These are phyloP conservation scores for Acacia concinna DNA, from an alignment of 331 rosid genomes.

Conservation along the genomic window DNA sequence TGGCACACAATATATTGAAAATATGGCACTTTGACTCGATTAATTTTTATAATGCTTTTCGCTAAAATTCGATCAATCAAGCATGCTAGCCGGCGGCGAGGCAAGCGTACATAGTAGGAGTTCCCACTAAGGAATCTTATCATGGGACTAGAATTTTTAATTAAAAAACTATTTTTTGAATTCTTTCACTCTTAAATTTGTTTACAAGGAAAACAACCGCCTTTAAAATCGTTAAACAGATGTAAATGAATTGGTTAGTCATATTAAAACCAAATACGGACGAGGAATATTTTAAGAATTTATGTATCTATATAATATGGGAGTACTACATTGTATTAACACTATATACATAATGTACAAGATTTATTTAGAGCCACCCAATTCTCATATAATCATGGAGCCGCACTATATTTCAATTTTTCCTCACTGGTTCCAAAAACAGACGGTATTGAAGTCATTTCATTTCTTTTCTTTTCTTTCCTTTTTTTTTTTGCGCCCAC, in stretches of 20 bases:
- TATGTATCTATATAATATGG: neutral
- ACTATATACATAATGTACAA: neutral
- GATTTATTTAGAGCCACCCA: neutral
- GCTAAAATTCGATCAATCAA: neutral
- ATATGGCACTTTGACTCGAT: neutral
- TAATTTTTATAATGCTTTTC: neutral
- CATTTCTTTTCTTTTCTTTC: too few relatives aligned
- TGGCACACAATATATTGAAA: too few relatives aligned
- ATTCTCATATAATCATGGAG: neutral
- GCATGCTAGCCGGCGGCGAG: neutral
- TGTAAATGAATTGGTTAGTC: too few relatives aligned
- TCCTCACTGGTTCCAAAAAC: neutral
- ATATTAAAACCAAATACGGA: neutral
- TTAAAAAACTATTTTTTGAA: neutral
- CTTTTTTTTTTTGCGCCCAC: too few relatives aligned
- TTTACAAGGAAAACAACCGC: neutral
- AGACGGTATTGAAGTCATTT: neutral
- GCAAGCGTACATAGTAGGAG: neutral
- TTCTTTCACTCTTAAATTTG: neutral
- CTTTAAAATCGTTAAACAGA: neutral
- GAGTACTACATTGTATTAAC: too few relatives aligned
- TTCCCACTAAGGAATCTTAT: constrained; percentile 11
- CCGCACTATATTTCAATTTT: neutral
- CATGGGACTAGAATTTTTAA: neutral
- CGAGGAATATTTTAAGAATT: neutral